Evolutionary conservation across 2,329 filamentous ascomycete species (phyloP).

Genomic region (Fusarium metavorans): DNA sequence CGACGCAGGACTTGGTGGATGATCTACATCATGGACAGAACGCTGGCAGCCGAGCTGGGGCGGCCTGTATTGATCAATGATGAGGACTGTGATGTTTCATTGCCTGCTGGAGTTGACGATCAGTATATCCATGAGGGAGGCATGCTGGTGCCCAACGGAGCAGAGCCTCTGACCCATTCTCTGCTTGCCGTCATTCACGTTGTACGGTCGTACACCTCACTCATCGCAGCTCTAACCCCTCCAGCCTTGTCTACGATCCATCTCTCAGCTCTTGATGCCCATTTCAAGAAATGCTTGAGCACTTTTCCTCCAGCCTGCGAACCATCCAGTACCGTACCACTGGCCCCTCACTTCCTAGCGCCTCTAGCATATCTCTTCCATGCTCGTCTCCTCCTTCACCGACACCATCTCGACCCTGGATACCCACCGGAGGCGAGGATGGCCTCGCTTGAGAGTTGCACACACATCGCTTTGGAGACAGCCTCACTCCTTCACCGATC

Average conservation of each 20-base stretch:
- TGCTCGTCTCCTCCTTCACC: slow-evolving; percentile 85
- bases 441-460: slow-evolving; percentile 82
- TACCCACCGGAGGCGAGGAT: slow-evolving; percentile 75
- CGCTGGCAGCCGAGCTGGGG: slow-evolving; percentile 83
- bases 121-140: slow-evolving; percentile 75
- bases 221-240: slow-evolving; percentile 78
- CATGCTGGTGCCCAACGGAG: slow-evolving; percentile 63
- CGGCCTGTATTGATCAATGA: slow-evolving; percentile 87
- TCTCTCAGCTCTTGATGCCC: slow-evolving; percentile 82
- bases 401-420: slow-evolving; percentile 84
- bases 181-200: slow-evolving; percentile 86
- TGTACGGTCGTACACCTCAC: slow-evolving; percentile 79
- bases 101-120: slow-evolving; percentile 86
- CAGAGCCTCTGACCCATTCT: slow-evolving; percentile 72
- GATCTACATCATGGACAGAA: slow-evolving; percentile 88
- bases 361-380: slow-evolving; percentile 85
- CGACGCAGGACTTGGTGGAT: slow-evolving; percentile 93
- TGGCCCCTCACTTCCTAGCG: slow-evolving; percentile 80
- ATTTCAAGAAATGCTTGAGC: slow-evolving; percentile 80
- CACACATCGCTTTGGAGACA: slow-evolving; percentile 81
- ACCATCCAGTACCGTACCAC: slow-evolving; percentile 71
- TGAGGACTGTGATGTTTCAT: slow-evolving; percentile 84
- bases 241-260: slow-evolving; percentile 74
- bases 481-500: slow-evolving; percentile 78
- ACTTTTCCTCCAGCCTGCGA: slow-evolving; percentile 83